Evolutionary conservation across 345 rosid genomes (phyloP), one percentile per base, ranked within the genome.

Genomic region (Hirschfeldia incana): DNA sequence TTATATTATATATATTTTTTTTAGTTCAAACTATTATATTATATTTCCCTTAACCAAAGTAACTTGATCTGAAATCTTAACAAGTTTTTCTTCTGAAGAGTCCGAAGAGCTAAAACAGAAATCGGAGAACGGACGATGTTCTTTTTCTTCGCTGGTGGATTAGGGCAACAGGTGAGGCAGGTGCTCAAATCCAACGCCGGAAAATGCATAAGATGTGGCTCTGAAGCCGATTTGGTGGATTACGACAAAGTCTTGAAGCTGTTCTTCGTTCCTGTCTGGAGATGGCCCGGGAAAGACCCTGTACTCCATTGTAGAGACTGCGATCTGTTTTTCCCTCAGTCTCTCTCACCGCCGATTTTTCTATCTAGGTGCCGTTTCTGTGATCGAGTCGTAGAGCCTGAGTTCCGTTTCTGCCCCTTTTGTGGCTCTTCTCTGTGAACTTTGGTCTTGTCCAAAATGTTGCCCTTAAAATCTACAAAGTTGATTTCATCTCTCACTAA

Each of bases 261-360:
- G 8, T 94, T 94, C 87, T 94, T 94, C 72, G 82, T 94, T 68
- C 94, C 97, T 7, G 91, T 89, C 39, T 92, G 97, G 97, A 90
- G 80, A 76, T 92, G 98, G 95, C 95, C 94, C 0, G 97, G 84
- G 0, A 88, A 90, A 71, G 90, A 90, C 0, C 91, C 88, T 26
- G 74, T 86, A 13, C 32, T 91, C 77, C 73, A 86, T 73, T 92
- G 98, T 78, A 67, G 69, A 72, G 78, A 73, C 29, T 94, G 98
- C 75, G 70, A 88, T 67, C 81, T 92, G 53, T 86, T 91, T 71
- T 92, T 88, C 75, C 97, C 95, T 8, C 85, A 65, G 16, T 72
- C 84, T 28, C 63, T 82, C 11, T 76, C 90, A 26, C 66, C 78
- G 2, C 37, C 69, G 13, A 6, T 75, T 7, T 76, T 70, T 55